Evolutionary conservation across 164 flowering plant genomes (phyloP), one percentile per base, ranked within the genome.

Genomic region (Cinnamomum chago): DNA sequence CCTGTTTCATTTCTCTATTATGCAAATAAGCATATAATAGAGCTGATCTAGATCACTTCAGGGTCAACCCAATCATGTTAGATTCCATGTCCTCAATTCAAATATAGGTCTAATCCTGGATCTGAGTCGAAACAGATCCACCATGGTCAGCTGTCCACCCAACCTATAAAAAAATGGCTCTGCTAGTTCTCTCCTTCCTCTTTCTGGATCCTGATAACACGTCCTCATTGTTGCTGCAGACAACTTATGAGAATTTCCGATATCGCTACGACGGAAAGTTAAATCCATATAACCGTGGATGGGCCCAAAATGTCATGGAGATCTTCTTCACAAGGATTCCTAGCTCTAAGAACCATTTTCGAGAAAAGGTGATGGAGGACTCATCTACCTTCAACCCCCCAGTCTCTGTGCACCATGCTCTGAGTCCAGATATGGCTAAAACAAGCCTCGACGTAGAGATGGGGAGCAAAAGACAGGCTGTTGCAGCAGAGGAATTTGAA

Each of bases 221-320:
- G 3, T 27, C 20, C 24, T 18, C 23, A 28, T 80, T 75, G 33
- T 77, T 76, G 50, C 20, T 82, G 85, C 88, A 92, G 97, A 90
- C 97, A 25, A 92, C 97, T 2, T 91, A 92, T 75, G 97, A 92
- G 83, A 91, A 91, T 72, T 92, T 90, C 75, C 85, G 95, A 5
- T 85, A 85, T 72, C 83, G 86, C 12, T 90, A 91, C 71, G 92
- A 92, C 64, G 60, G 84, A 65, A 88, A 85, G 79, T 80, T 28
- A 81, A 92, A 92, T 79, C 94, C 95, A 50, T 87, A 85, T 68
- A 86, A 86, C 73, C 81, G 28, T 35, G 95, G 97, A 35, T 73
- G 80, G 71, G 17, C 27, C 1, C 77, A 64, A n/a, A 92, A 92
- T 75, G 18, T 87, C 13, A 40, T 65, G 72, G 94, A 89, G 76